Evolutionary conservation across 1,139 yeast genomes (phyloP).

Genomic region (Debaryomycetaceae sp.): DNA sequence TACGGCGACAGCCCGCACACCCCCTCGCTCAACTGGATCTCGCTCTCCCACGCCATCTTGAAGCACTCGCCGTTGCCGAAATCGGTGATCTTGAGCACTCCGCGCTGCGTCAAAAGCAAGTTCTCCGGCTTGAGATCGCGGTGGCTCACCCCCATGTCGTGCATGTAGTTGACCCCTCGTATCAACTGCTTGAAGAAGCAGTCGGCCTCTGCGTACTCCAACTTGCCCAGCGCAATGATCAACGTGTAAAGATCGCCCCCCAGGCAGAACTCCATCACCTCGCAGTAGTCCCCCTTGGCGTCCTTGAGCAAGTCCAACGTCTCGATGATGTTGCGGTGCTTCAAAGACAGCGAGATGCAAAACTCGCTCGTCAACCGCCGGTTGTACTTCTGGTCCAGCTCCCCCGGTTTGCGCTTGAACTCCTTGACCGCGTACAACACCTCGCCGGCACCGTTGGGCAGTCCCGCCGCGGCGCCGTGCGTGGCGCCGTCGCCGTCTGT

Average conservation of each 20-base stretch:
- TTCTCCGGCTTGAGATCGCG: slow-evolving; percentile 95
- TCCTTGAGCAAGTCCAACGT: slow-evolving; percentile 86
- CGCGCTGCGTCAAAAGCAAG: slow-evolving; percentile 71
- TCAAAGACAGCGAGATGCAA: slow-evolving; percentile 46
- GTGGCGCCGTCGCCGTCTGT: slow-evolving; percentile 11
- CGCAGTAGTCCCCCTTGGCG: slow-evolving; percentile 89
- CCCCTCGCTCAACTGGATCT: slow-evolving; percentile 78
- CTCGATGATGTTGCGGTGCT: slow-evolving; percentile 59
- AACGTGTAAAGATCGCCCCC: slow-evolving; percentile 93
- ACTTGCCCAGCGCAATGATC: slow-evolving; percentile 76
- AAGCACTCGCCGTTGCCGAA: slow-evolving; percentile 96
- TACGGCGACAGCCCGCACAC: slow-evolving; percentile 88
- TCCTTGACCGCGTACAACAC: slow-evolving; percentile 46
- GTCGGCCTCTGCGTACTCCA: slow-evolving; percentile 86
- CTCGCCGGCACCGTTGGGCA: slow-evolving; percentile 22
- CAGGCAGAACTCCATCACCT: slow-evolving; percentile 93
- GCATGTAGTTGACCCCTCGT: slow-evolving; percentile 92
- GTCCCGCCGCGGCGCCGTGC: slow-evolving; percentile 3
- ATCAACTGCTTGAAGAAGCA: slow-evolving; percentile 91
- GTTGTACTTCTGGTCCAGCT: slow-evolving; percentile 41
- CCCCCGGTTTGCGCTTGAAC: slow-evolving; percentile 38
- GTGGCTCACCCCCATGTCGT: slow-evolving; percentile 95
- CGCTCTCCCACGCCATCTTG: slow-evolving; percentile 94
- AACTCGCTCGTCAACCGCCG: slow-evolving; percentile 44
- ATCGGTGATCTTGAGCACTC: slow-evolving; percentile 84